Evolutionary conservation across 78 protist genomes (phyloP), one percentile per base, ranked within the genome.

Genomic region (Reticulomyxa filosa): DNA sequence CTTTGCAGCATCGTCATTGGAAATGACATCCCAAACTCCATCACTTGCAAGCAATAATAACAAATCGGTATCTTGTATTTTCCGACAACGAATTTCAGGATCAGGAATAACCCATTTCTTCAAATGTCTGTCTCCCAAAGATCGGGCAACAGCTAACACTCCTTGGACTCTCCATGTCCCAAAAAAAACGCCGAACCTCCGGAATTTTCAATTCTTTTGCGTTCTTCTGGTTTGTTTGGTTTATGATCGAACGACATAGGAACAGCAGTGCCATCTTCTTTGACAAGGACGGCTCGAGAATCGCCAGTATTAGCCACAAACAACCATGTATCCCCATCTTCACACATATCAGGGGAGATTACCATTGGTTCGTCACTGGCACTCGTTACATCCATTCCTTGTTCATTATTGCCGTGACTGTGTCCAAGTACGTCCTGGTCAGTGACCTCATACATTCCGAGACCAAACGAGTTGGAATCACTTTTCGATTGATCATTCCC

Each of bases 181-280:
- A 11, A 29, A 42, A 42, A 17, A 17, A 42, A n/a, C 17, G 17
- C 17, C 17, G 17, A 42, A 17, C 59, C 59, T 8, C 59, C 59
- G 10, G 30, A 11, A 8, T 29, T 8, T 33, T 55, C 25, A 17
- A 59, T 59, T 46, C 65, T 6, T 46, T 59, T 46, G 17, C 20
- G 34, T 46, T 59, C 65, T 59, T 59, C 30, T n/a, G 65, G 46
- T 11, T 8, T 17, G 34, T 59, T 59, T 22, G 65, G 65, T 8
- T 59, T 17, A 46, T 59, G 65, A 22, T 59, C 65, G 20, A 38
- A 27, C 37, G 65, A 38, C 65, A 59, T 13, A 10, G 65, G 34
- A 27, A 8, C 30, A 13, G 37, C 17, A 27, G 10, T 59, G 20
- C 65, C 65, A n/a, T n/a, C n/a, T 6, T 38, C 65, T 27, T 27